Base-by-base conservation (phyloP, 2,329 filamentous ascomycete species). In the Sporothrix mexicana region DNA sequence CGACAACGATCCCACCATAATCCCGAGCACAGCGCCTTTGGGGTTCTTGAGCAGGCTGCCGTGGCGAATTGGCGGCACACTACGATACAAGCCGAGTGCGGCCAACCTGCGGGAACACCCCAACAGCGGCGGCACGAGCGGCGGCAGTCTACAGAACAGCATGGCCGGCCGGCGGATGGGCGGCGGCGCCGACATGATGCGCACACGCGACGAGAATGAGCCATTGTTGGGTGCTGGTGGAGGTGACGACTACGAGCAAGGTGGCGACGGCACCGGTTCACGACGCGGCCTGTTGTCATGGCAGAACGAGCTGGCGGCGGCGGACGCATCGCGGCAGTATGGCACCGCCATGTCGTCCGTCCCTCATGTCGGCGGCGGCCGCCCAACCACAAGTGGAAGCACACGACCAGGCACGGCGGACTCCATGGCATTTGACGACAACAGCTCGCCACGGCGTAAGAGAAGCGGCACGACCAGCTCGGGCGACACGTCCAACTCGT, bases 71-170 rank as follows among this genome's bases (percentile, higher is more conserved):
- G 94, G 94, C 49, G 91, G 92, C 3, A 93, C 92, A 2, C 81
- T 97, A 77, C 88, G 93, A 79, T 98, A 98, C 80, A 93, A 94
- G 80, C 95, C 95, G 45, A 97, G 93, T 72, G 94, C 94, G 43
- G 95, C 95, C 67, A 94, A 97, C 82, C 81, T 98, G 75, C 93
- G 95, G 78, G 95, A 98, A 73, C 92, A 97, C 77, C 94, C 94
- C 1, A 90, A 91, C 23, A 83, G 79, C 45, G 30, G 91, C 23
- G 83, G 76, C 81, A 74, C 82, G 83, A 61, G 80, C 80, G 3
- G 83, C 80, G 51, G 66, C 36, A 67, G n/a, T 7, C 30, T 30
- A 20, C 36, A 25, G 7, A 49, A 62, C 36, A 43, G 30, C 4
- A 20, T 62, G 59, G n/a, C 41, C 41, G 61, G 61, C 2, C 61